phyloP scores from a whole-genome alignment of 73 alveolate genomes.

The Paramecium sexaurelia region DNA sequence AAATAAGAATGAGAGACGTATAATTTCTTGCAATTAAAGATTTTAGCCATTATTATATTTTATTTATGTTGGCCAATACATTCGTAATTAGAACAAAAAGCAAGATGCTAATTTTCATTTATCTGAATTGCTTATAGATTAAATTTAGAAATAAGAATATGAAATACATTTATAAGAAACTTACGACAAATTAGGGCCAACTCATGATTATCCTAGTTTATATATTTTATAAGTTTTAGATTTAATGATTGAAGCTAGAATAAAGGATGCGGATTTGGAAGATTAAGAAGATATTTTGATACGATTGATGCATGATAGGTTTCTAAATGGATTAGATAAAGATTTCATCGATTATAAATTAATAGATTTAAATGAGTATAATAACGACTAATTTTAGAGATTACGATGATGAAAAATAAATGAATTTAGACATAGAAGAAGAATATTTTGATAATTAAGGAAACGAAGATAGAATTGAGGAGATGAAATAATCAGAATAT shows the following conservation, averaged over 20 bases:
- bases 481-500: constrained; percentile 56
- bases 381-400: not conserved
- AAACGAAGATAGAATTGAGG: constrained; percentile 5
- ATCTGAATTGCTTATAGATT: constrained; percentile 51
- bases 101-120: constrained; percentile 46
- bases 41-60: constrained; percentile 71
- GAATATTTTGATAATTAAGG: constrained; percentile 61
- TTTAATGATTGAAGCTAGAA: constrained; percentile 59
- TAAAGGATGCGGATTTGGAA: constrained; percentile 68
- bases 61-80: constrained; percentile 70
- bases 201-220: constrained; percentile 61
- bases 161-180: constrained; percentile 53
- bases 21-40: not conserved
- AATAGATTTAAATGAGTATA: constrained; percentile 65
- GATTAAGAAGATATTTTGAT: constrained; percentile 74
- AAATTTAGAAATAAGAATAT: constrained; percentile 42
- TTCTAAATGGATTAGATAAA: constrained; percentile 68
- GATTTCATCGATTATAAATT: constrained; percentile 59
- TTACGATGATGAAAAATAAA: constrained; percentile 69
- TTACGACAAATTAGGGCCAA: constrained; percentile 53
- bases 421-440: constrained; percentile 66
- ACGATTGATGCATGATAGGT: constrained; percentile 76
- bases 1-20: constrained; percentile 66
- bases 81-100: constrained; percentile 63
- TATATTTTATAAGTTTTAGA: constrained; percentile 41